Evolutionary conservation across 306 rosid species (phyloP), one percentile per base, ranked within the genome.

Genomic region (Fragaria ananassa): DNA sequence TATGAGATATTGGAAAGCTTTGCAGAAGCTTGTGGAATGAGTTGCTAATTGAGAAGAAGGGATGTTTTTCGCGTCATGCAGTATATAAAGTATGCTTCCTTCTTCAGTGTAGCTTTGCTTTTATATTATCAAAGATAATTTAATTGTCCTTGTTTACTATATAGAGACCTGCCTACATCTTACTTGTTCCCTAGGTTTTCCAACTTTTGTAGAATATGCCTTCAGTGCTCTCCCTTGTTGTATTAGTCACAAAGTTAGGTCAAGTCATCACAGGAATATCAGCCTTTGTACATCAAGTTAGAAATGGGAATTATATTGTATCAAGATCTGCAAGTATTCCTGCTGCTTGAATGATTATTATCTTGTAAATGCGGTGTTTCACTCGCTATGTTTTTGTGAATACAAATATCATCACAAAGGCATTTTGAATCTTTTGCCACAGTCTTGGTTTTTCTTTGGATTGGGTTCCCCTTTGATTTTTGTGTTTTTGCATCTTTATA

Each of bases 1-100:
- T 80, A 79, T 72, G 85, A 87, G 98, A 84, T 90, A 89, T 82
- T 91, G 98, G 98, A 88, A 80, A 77, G 92, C 86, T 75, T 73
- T 89, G 81, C 85, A 65, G 81, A 82, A 85, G 82, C 87, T 86
- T 42, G 15, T 49, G 66, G 89, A 83, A 70, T 85, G 75, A 83
- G 47, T 62, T 62, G 78, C 62, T 13, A n/a, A 21, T 21, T 23
- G 23, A 3, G 23, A 56, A 56, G 51, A 37, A 1, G 37, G 37
- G 12, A 11, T 37, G n/a, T 6, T 35, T 71, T 72, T 53, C 23
- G 10, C 8, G 0, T 71, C 62, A 5, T 19, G 18, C 6, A 9
- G 2, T 18, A 70, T 34, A 50, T 50, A 10, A 27, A 31, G 60
- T 49, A 8, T 37, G 34, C 63, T 39, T 51, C 75, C 31, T 71